These are phyloP conservation scores for Dactylellina haptotyla DNA, from an alignment of 2,329 filamentous ascomycete species.

Conservation along the genomic window DNA sequence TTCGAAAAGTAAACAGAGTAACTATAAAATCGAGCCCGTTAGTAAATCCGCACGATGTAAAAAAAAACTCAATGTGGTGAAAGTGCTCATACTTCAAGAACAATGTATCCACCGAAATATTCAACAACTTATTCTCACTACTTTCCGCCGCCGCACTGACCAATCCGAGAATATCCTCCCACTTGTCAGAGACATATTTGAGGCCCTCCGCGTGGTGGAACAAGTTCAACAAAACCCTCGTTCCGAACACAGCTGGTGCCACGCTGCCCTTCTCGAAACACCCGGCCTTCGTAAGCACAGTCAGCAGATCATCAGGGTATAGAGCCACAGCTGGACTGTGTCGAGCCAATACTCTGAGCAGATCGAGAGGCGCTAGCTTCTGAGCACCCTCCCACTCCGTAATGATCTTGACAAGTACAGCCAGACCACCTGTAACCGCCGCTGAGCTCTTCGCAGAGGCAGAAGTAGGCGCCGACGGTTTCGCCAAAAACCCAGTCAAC, in stretches of 20 bases:
- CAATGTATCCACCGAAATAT: slow-evolving; percentile 82
- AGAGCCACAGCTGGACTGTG: slow-evolving; percentile 73
- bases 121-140: slow-evolving; percentile 77
- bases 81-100: slow-evolving; percentile 77
- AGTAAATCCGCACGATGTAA: background rate
- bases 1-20: slow-evolving; percentile 76
- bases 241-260: slow-evolving; percentile 88
- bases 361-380: slow-evolving; percentile 83
- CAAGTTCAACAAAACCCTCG: slow-evolving; percentile 83
- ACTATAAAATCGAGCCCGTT: slow-evolving; percentile 54
- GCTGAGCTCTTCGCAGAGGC: slow-evolving; percentile 63
- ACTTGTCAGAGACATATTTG: slow-evolving; percentile 69
- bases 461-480: slow-evolving; percentile 60
- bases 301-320: slow-evolving; percentile 70
- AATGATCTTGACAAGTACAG: slow-evolving; percentile 75
- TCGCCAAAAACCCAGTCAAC: slow-evolving; percentile 73
- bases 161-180: slow-evolving; percentile 71
- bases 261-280: slow-evolving; percentile 70
- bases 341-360: slow-evolving; percentile 83
- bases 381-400: slow-evolving; percentile 83
- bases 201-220: slow-evolving; percentile 80
- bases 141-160: slow-evolving; percentile 68
- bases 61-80: background rate
- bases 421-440: slow-evolving; percentile 67
- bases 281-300: slow-evolving; percentile 69